Evolutionary conservation across 116 monocot species (phyloP), one percentile per base, ranked within the genome.

Genomic region (Posidonia oceanica): DNA sequence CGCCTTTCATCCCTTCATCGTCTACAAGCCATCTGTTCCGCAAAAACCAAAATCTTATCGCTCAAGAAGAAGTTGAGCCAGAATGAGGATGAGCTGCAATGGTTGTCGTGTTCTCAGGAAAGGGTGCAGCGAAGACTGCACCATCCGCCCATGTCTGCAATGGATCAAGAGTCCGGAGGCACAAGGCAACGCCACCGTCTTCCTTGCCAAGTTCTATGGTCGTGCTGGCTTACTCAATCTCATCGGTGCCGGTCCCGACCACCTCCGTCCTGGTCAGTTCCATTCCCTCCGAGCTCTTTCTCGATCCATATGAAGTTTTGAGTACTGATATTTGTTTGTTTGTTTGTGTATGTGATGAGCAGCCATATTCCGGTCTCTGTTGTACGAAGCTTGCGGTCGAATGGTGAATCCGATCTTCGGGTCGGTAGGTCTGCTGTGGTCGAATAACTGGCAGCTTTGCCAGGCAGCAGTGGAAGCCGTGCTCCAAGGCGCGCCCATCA

Each of bases 181-280:
- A 7, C 91, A 91, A 70, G 88, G 77, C 40, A 71, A 86, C 54
- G 91, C 91, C 75, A 91, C 91, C 66, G 70, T 91, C 81, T 88
- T 91, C 77, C 85, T 91, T 23, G 87, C 87, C 66, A 91, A 91
- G 73, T 87, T 91, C 79, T 91, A 91, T 75, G 91, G 87, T 79
- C 83, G 91, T 7, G 91, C 87, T 36, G 91, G 91, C 17, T 85
- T 91, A 22, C 61, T 87, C n/a, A 91, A 91, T 63, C 86, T 91
- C 60, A 71, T 91, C 61, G 79, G 74, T 71, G 68, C 88, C 79
- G 91, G 79, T 14, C 80, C 85, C 51, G 78, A 77, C 13, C 69
- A 83, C 64, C 81, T 81, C 70, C 91, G 83, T 15, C 85, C 87
- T 60, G 86, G 89, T 89, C 58, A 3, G 36, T 59, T 37, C 10